Base-by-base conservation (phyloP, 2,329 filamentous ascomycete genomes). In the Trichoderma harzianum region DNA sequence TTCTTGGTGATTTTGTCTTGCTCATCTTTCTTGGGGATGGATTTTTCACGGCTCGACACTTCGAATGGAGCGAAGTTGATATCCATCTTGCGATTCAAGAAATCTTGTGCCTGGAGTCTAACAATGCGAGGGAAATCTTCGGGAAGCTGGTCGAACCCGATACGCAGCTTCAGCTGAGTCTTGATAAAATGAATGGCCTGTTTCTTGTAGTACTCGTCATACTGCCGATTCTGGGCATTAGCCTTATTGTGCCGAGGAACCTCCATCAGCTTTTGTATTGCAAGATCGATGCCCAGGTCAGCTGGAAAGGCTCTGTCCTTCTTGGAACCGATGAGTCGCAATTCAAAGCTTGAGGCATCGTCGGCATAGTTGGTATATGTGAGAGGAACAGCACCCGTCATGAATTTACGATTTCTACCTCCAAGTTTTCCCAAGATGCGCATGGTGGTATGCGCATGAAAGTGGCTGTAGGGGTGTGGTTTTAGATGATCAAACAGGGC, bases 381-480 rank as follows among this genome's bases (percentile, higher is more conserved):
- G 14, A 99, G 88, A n/a, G 91, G 90, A 7, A 95, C 91, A 2
- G 95, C 93, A 62, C 94, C 93, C 7, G 93, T 97, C 84, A 98
- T 91, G 80, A 97, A 99, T 78, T 97, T 98, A 43, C 97, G 87
- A 78, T 99, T 99, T 30, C 96, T 90, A 8, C 96, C 96, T 60
- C 97, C 96, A 14, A 99, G 88, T 81, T 99, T 99, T 16, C 96
- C 96, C 2, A 99, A 87, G 71, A 99, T 99, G 60, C 96, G 88
- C 91, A 99, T 97, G 0, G 96, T 98, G 0, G 96, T 98, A 79
- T 99, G 96, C 0, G 97, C 93, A 78, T 98, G 95, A 81, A 98
- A 97, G 80, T 99, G 97, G 77, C 93, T 97, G 81, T 99, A 97
- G 0, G 96, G 96, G 74, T 95, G 92, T 8, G 96, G 97, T 77